Base-by-base conservation (phyloP, 1,139 yeast species). In the Barnettozyma hawaiiensis region DNA sequence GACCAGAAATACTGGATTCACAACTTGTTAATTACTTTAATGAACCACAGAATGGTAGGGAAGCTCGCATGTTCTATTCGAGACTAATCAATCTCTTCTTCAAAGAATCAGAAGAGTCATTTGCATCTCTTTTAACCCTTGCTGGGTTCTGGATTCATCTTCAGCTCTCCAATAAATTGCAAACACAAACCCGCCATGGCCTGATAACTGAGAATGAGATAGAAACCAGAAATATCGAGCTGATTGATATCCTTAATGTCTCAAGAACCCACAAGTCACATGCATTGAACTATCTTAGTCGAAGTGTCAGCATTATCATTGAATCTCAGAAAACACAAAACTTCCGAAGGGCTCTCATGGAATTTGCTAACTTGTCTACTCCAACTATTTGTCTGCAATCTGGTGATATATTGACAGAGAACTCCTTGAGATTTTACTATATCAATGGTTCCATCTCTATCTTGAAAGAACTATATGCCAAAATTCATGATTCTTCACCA, bases 331-430 rank as follows among this genome's bases (percentile, higher is more conserved):
- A 37, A 2, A 19, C 18, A 2, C 23, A 38, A 1, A 50, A 51
- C 15, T 41, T 22, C 19, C 32, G 23, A 15, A 34, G 22, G 5
- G 51, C 49, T 9, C 23, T 41, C 3, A 19, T 9, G 10, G 23
- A 23, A 12, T 52, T 39, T 37, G 22, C 35, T 2, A 22, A 35
- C 1, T 33, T 43, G 18, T 35, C 47, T 7, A 26, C 46, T 1
- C 50, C 54, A 11, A 43, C 57, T 0, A 21, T 48, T 4, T 40
- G 45, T 12, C 40, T 54, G 5, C 57, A 51, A 22, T 31, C 39
- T 11, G 24, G 39, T n/a, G 57, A 54, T 41, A 27, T 48, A 2
- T 15, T 50, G 15, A 28, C 44, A 2, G 34, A 47, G 10, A 29
- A n/a, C 1, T 37, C 39, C 2, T 23, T 53, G 5, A 42, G 39